phyloP scores from a whole-genome alignment of 2,329 filamentous ascomycete genomes.

The Plectosphaerella sp. region DNA sequence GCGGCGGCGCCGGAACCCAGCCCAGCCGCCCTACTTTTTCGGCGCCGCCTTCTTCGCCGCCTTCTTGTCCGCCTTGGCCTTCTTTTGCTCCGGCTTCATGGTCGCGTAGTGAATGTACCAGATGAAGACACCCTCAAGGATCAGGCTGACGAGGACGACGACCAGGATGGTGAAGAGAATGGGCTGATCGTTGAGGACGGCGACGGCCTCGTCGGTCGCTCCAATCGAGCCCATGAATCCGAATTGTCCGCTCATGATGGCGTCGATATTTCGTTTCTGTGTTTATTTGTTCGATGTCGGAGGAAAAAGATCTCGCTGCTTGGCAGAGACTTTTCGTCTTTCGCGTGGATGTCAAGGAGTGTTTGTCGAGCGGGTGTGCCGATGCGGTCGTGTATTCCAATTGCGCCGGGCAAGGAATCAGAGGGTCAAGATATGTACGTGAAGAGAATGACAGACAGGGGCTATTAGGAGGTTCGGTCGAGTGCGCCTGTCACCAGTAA shows the following conservation, averaged over 20 bases:
- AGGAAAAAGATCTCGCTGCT: background rate
- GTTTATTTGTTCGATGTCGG: conserved; percentile 1
- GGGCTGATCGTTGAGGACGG: conserved; percentile 57
- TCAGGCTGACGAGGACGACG: conserved; percentile 46
- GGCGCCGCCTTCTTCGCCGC: conserved; percentile 18
- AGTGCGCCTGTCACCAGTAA: conserved; percentile 14
- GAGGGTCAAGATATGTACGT: background rate
- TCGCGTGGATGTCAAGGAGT: too few species aligned
- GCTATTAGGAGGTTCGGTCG: conserved; percentile 3
- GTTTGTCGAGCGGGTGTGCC: background rate
- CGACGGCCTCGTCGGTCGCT: conserved; percentile 53
- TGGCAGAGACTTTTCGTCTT: background rate
- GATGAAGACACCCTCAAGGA: conserved; percentile 39
- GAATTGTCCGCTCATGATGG: conserved; percentile 46
- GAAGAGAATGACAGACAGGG: background rate
- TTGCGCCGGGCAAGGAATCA: background rate
- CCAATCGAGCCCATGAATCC: conserved; percentile 53
- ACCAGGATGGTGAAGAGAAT: conserved; percentile 54
- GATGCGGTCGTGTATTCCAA: background rate
- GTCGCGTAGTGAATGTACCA: conserved; percentile 59
- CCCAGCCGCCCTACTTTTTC: too few species aligned
- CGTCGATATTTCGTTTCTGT: background rate
- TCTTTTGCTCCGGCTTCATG: conserved; percentile 56
- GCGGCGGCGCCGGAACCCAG: too few species aligned
- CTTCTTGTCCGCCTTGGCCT: conserved; percentile 42